phyloP scores from a whole-genome alignment of 202 grass and related monocot genomes.

The Panicum hallii region DNA sequence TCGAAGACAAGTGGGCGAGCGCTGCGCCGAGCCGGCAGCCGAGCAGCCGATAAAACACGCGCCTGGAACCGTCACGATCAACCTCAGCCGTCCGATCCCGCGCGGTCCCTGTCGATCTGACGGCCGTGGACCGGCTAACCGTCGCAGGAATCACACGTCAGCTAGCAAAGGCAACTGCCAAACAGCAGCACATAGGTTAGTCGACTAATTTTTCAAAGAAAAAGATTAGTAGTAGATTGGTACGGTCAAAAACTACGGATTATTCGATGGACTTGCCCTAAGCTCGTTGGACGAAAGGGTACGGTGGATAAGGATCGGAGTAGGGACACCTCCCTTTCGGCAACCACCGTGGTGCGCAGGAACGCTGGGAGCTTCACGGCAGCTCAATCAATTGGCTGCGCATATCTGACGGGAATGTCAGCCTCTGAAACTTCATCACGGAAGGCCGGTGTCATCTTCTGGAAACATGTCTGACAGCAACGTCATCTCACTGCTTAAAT shows the following conservation, averaged over 20 bases:
- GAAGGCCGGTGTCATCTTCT: background rate
- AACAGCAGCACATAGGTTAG: background rate
- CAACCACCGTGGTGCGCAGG: conserved; percentile 5
- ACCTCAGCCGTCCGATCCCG: background rate
- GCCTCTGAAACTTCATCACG: background rate
- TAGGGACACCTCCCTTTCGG: background rate
- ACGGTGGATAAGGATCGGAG: background rate
- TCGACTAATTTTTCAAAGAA: background rate
- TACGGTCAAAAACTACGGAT: background rate
- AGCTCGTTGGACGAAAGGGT: background rate
- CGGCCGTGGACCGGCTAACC: background rate
- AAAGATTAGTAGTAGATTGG: background rate
- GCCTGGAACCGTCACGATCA: background rate
- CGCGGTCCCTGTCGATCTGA: background rate
- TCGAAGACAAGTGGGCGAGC: background rate
- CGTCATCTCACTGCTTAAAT: background rate
- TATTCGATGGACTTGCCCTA: background rate
- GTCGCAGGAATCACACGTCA: background rate
- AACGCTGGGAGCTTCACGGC: conserved; percentile 13
- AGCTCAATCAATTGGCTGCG: conserved; percentile 32
- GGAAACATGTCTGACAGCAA: conserved; percentile 11
- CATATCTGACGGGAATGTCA: background rate
- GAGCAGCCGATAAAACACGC: conserved; percentile 28
- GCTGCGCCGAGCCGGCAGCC: background rate
- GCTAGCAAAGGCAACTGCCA: background rate